These are phyloP conservation scores for Hypoxylon sp. DNA, from an alignment of 2,329 filamentous ascomycete species.

Conservation along the genomic window DNA sequence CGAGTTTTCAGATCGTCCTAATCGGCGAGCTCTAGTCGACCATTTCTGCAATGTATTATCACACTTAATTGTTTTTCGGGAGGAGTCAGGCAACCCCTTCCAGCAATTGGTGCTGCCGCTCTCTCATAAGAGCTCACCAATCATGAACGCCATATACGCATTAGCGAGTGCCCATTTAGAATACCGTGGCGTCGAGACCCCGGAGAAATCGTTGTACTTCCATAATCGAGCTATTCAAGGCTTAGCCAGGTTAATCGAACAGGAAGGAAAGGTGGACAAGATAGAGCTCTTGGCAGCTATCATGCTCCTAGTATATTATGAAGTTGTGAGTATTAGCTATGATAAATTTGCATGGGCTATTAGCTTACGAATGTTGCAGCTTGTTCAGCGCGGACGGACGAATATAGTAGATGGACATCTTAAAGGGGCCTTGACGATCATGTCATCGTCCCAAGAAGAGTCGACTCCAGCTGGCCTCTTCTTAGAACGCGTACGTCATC, in stretches of 20 bases:
- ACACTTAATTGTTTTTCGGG: constrained; percentile 75
- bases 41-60: constrained; percentile 76
- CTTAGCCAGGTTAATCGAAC: constrained; percentile 69
- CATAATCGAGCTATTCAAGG: constrained; percentile 73
- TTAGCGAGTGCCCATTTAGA: constrained; percentile 88
- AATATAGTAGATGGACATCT: constrained; percentile 74
- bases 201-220: constrained; percentile 71
- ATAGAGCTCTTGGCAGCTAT: constrained; percentile 74
- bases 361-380: constrained; percentile 57
- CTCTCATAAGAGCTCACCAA: constrained; percentile 67
- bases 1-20: constrained; percentile 69
- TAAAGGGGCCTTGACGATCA: constrained; percentile 73
- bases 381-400: constrained; percentile 72
- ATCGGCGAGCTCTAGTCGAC: constrained; percentile 70
- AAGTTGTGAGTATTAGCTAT: constrained; percentile 67
- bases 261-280: constrained; percentile 63
- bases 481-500: constrained; percentile 67
- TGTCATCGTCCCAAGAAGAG: constrained; percentile 63
- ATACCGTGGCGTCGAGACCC: constrained; percentile 68
- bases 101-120: constrained; percentile 74
- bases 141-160: constrained; percentile 89
- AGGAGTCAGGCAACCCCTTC: constrained; percentile 74
- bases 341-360: not conserved
- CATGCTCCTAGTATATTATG: constrained; percentile 74
- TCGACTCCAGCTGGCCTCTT: constrained; percentile 69